Percentiles rank a stretch among this genome's conserved stretches.
phyloP scores from a whole-genome alignment of 2,329 filamentous ascomycete species.

The Myriangium duriaei region DNA sequence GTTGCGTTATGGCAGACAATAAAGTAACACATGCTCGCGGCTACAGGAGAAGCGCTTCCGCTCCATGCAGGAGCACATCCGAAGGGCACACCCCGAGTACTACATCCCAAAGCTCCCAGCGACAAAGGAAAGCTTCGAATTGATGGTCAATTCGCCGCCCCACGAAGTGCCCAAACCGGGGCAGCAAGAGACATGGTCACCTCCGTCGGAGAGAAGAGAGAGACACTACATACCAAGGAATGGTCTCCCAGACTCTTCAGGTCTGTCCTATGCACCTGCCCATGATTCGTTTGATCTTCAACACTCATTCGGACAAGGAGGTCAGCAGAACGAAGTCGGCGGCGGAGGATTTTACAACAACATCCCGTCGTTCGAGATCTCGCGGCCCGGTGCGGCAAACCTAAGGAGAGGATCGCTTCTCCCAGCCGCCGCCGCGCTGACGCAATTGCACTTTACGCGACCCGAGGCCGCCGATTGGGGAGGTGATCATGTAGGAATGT shows the following conservation, averaged over 20 bases:
- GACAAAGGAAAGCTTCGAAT: slow-evolving; percentile 90
- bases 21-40: slow-evolving; percentile 22
- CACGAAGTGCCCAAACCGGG: slow-evolving; percentile 50
- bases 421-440: slow-evolving; percentile 69
- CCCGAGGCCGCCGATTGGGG: slow-evolving; percentile 64
- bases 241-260: slow-evolving; percentile 22
- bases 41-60: slow-evolving; percentile 83
- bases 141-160: slow-evolving; percentile 89
- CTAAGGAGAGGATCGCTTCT: slow-evolving; percentile 50
- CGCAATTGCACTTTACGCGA: slow-evolving; percentile 71
- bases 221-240: slow-evolving; percentile 14
- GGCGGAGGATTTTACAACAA: slow-evolving; percentile 15
- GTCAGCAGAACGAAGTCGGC: slow-evolving; percentile 17
- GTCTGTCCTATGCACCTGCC: slow-evolving; percentile 21
- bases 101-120: slow-evolving; percentile 97
- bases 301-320: slow-evolving; percentile 23
- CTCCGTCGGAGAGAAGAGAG: slow-evolving; percentile 15
- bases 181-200: slow-evolving; percentile 21
- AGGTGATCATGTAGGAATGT: slow-evolving; percentile 54
- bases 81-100: slow-evolving; percentile 88
- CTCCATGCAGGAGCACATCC: slow-evolving; percentile 99
- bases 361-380: slow-evolving; percentile 23
- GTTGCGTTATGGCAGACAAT: slow-evolving; percentile 6
- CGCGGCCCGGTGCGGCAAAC: slow-evolving; percentile 56
- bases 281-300: slow-evolving; percentile 20